Evolutionary conservation across 2,329 filamentous ascomycete genomes (phyloP).

Genomic region (Clonostachys byssicola): DNA sequence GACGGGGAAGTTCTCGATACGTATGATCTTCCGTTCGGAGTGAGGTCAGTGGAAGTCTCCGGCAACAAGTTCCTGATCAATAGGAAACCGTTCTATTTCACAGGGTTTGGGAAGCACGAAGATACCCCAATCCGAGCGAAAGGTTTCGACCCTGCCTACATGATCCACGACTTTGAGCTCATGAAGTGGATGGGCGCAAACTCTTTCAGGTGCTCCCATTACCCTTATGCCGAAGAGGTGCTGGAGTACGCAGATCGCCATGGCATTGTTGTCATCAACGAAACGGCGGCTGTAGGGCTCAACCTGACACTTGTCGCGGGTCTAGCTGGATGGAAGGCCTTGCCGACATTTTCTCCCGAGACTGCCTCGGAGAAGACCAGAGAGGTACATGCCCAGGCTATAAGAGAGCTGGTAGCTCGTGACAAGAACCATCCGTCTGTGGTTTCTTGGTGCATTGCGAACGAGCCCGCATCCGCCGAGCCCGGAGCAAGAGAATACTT

Average conservation of each 20-base stretch:
- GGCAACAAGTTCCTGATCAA: conserved; percentile 17
- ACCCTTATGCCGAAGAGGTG: conserved; percentile 20
- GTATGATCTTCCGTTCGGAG: conserved; percentile 12
- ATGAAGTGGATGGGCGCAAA: conserved; percentile 21
- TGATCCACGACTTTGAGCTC: conserved; percentile 21
- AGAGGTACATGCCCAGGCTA: conserved; percentile 10
- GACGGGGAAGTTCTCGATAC: conserved; percentile 9
- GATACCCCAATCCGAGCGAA: conserved; percentile 17
- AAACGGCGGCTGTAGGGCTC: conserved; percentile 17
- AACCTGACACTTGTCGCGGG: conserved; percentile 7
- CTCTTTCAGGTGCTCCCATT: conserved; percentile 21
- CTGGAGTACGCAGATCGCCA: conserved; percentile 18
- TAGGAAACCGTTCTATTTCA: conserved; percentile 18
- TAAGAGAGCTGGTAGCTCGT: conserved; percentile 13
- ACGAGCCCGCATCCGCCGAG: conserved; percentile 14
- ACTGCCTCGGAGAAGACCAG: conserved; percentile 8
- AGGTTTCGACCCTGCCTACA: conserved; percentile 18
- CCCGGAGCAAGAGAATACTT: conserved; percentile 14
- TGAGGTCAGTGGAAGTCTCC: conserved; percentile 12
- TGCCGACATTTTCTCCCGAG: conserved; percentile 11
- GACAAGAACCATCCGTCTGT: conserved; percentile 19
- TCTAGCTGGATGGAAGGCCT: conserved; percentile 1
- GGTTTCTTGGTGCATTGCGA: conserved; percentile 16
- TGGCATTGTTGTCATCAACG: conserved; percentile 18
- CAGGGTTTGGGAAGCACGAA: conserved; percentile 20